These are phyloP conservation scores for Fusarium decemcellulare DNA, from an alignment of 2,329 filamentous ascomycete genomes.

Conservation along the genomic window DNA sequence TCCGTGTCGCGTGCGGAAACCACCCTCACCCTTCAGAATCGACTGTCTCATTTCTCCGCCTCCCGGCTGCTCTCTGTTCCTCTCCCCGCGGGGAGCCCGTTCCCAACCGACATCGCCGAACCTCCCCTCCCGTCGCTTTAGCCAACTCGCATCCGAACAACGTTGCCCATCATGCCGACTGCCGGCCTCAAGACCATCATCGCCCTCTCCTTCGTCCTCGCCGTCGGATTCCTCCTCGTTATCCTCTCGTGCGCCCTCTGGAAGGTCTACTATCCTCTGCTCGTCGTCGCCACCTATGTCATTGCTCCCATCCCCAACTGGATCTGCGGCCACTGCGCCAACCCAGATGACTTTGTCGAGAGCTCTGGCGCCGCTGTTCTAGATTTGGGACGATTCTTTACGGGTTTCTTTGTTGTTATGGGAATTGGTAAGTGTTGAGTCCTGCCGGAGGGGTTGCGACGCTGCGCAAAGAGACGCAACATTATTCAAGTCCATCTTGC, in stretches of 20 bases:
- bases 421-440: conserved; percentile 82
- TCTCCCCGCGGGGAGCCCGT: conserved; percentile 22
- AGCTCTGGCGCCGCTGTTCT: conserved; percentile 87
- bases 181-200: conserved; percentile 99
- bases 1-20: conserved; percentile 2
- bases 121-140: neutral
- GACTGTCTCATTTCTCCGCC: neutral
- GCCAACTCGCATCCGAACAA: neutral
- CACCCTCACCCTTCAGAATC: neutral
- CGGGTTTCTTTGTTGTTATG: conserved; percentile 97
- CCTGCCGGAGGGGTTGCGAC: neutral
- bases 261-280: conserved; percentile 93
- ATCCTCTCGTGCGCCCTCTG: conserved; percentile 98
- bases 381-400: conserved; percentile 94
- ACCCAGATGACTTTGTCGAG: conserved; percentile 95
- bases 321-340: conserved; percentile 90
- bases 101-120: conserved; percentile 22
- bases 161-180: conserved; percentile 70
- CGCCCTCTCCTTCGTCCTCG: conserved; percentile 97
- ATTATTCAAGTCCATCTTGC: conserved; percentile 9
- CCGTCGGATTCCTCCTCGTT: conserved; percentile 98
- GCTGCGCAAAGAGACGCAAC: neutral
- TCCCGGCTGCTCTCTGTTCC: neutral
- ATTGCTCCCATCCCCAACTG: conserved; percentile 96
- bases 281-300: conserved; percentile 96